Conservation (phyloP, 805 yeast species). For the Ogataea paradorogensis region DNA sequence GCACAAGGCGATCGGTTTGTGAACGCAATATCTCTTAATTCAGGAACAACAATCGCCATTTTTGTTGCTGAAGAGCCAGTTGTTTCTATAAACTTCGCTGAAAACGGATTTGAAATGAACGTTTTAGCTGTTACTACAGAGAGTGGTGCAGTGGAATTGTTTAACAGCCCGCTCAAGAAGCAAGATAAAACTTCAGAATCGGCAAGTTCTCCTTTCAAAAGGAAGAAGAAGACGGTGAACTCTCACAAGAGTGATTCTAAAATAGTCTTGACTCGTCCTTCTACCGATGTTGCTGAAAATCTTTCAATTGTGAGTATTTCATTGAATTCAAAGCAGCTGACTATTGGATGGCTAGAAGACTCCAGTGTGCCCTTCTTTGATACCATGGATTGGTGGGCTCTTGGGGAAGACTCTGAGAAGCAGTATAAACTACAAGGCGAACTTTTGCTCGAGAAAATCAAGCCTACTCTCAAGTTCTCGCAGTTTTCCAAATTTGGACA, state of each 20-base stretch:
- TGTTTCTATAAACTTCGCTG: constrained; percentile 37
- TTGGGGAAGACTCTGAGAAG: constrained; percentile 21
- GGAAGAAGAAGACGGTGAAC: constrained; percentile 45
- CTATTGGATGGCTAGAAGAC: constrained; percentile 61
- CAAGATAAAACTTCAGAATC: constrained; percentile 12
- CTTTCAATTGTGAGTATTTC: constrained; percentile 25
- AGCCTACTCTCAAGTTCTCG: constrained; percentile 40
- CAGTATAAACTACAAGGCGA: constrained; percentile 27
- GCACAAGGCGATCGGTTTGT: constrained; percentile 82
- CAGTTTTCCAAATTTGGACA: constrained; percentile 45
- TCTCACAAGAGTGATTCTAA: constrained; percentile 51
- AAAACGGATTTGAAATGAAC: constrained; percentile 30
- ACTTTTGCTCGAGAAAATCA: constrained; percentile 34
- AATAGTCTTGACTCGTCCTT: constrained; percentile 48
- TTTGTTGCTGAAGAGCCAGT: constrained; percentile 71
- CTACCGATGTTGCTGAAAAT: constrained; percentile 30
- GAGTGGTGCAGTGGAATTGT: constrained; percentile 70
- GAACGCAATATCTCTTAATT: constrained; percentile 57
- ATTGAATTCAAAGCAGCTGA: constrained; percentile 35
- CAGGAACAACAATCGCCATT: constrained; percentile 47
- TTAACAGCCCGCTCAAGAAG: constrained; percentile 49
- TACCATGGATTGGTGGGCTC: constrained; percentile 45
- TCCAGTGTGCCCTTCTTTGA: constrained; percentile 58
- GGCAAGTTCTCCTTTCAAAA: constrained; percentile 30
- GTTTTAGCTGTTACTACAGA: constrained; percentile 63